Percentiles rank a stretch among this genome's conserved stretches.
These are phyloP conservation scores for Fusarium tuaranense DNA, from an alignment of 2,329 filamentous ascomycete genomes.

Conservation along the genomic window DNA sequence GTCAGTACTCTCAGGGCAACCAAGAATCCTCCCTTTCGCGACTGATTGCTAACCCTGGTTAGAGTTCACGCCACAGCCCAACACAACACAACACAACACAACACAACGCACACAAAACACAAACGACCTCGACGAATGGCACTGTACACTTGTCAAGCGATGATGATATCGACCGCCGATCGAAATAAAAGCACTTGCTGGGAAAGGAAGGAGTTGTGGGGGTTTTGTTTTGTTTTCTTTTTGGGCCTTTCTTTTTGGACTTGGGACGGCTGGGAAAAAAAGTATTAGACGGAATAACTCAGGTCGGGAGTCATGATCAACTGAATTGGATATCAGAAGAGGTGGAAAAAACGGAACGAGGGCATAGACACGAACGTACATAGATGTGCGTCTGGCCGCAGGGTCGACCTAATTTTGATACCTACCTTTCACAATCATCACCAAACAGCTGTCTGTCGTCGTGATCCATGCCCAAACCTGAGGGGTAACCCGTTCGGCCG, in stretches of 20 bases:
- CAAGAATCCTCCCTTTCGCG: neutral
- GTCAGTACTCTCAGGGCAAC: slow-evolving; percentile 27
- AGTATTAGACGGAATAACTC: slow-evolving; percentile 41
- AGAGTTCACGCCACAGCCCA: slow-evolving; percentile 30
- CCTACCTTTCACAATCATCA: slow-evolving; percentile 12
- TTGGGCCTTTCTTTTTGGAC: slow-evolving; percentile 35
- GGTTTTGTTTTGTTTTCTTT: slow-evolving; percentile 34
- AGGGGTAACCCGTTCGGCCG: neutral
- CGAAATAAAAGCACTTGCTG: slow-evolving; percentile 36
- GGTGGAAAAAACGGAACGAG: slow-evolving; percentile 36
- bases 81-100: neutral
- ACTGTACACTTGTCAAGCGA: slow-evolving; percentile 36
- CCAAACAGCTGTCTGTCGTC: slow-evolving; percentile 2
- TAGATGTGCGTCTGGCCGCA: slow-evolving; percentile 37
- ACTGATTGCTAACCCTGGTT: slow-evolving; percentile 23
- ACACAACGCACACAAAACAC: slow-evolving; percentile 3
- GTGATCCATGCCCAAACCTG: slow-evolving; percentile 9
- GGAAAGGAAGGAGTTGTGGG: slow-evolving; percentile 35
- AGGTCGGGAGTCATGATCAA: slow-evolving; percentile 35
- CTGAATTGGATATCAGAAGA: slow-evolving; percentile 37
- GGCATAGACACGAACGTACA: slow-evolving; percentile 43
- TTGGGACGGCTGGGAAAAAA: slow-evolving; percentile 43
- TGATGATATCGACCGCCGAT: slow-evolving; percentile 41
- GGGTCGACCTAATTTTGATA: slow-evolving; percentile 37
- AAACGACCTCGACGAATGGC: slow-evolving; percentile 30